Conservation (phyloP, 768 basidiomycete genomes). For the Tylopilus subfusipes region DNA sequence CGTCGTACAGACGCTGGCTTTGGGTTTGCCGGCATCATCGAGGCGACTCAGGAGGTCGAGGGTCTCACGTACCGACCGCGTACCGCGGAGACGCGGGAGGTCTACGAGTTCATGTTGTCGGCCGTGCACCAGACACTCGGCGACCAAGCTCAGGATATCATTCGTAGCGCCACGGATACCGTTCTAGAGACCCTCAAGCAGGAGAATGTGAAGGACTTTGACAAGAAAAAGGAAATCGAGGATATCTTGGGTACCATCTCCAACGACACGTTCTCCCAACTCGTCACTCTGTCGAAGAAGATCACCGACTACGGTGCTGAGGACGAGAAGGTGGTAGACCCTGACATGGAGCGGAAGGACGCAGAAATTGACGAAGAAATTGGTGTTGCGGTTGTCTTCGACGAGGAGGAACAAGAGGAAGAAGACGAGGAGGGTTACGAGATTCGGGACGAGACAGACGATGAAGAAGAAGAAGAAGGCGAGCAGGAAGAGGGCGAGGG, state of each 20-base stretch:
- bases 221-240: constrained; percentile 94
- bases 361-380: constrained; percentile 93
- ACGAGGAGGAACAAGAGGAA: constrained; percentile 94
- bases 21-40: constrained; percentile 88
- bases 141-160: constrained; percentile 94
- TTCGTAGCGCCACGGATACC: constrained; percentile 92
- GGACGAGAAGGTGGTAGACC: constrained; percentile 75
- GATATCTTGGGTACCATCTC: constrained; percentile 61
- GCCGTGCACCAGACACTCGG: constrained; percentile 80
- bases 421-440: constrained; percentile 90
- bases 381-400: constrained; percentile 97
- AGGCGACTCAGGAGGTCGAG: constrained; percentile 90
- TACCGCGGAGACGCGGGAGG: constrained; percentile 91
- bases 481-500: constrained; percentile 43
- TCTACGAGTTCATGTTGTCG: constrained; percentile 88
- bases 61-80: constrained; percentile 90
- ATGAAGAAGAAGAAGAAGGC: constrained; percentile 62
- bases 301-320: constrained; percentile 93
- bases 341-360: constrained; percentile 76
- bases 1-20: constrained; percentile 63
- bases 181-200: constrained; percentile 86
- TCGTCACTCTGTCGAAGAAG: constrained; percentile 86
- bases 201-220: constrained; percentile 89
- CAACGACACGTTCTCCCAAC: constrained; percentile 75
- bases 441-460: constrained; percentile 76